Conservation (phyloP, 306 rosid genomes). For the Ochetophila trinervis region DNA sequence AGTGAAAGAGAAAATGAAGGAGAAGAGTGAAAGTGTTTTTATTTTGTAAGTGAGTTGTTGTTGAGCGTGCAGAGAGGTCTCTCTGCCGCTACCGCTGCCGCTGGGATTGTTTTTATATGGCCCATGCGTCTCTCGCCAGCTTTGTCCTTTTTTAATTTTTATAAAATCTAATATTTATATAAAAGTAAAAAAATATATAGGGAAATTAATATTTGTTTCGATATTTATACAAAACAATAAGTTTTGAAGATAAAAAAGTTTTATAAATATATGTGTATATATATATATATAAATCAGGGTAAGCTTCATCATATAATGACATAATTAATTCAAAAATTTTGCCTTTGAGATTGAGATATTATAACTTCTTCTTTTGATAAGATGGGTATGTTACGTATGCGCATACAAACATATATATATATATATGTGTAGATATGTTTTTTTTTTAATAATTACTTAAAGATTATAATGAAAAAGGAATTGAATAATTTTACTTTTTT, state of each 20-base stretch:
- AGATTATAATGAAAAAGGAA: no score
- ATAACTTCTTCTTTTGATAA: no score
- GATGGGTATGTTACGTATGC: no score
- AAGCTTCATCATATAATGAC: no score
- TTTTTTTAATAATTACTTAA: not conserved
- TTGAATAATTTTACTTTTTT: no score
- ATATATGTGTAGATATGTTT: not conserved
- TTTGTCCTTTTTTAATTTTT: conserved; percentile 25
- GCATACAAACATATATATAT: no score
- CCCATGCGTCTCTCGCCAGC: conserved; percentile 53
- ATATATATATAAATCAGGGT: no score
- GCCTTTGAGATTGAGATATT: not conserved
- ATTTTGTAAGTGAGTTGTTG: conserved; percentile 28
- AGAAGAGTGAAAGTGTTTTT: conserved; percentile 15
- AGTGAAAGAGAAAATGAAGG: conserved; percentile 1
- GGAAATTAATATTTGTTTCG: no score
- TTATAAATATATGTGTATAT: no score
- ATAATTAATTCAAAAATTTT: not conserved
- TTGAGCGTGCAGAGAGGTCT: conserved; percentile 37
- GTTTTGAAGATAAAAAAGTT: no score
- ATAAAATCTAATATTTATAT: not conserved
- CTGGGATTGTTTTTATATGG: conserved; percentile 44
- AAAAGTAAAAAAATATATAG: no score
- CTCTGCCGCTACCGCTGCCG: conserved; percentile 43
- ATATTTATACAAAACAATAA: no score